Conservation (phyloP, 345 rosid species). For the Triadica sebifera region DNA sequence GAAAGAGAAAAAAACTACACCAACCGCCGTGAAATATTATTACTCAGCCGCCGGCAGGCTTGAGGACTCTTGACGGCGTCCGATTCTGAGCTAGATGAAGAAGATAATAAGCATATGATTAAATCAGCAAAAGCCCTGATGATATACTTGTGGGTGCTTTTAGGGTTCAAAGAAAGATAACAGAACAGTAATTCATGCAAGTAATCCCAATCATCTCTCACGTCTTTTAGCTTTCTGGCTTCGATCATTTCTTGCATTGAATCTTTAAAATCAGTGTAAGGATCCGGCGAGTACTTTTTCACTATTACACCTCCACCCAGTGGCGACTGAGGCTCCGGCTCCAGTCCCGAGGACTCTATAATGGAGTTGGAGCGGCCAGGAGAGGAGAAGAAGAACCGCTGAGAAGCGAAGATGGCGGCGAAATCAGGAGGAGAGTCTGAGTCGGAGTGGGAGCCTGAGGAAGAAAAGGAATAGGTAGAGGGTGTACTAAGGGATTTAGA, state of each 20-base stretch:
- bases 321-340: background rate
- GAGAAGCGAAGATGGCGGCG: slow-evolving; percentile 71
- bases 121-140: slow-evolving; percentile 75
- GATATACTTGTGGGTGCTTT: slow-evolving; percentile 64
- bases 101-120: slow-evolving; percentile 31
- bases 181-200: slow-evolving; percentile 70
- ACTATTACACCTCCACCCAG: slow-evolving; percentile 55
- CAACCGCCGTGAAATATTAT: background rate
- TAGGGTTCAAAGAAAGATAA: slow-evolving; percentile 67
- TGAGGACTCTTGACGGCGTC: slow-evolving; percentile 7
- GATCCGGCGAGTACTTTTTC: slow-evolving; percentile 68
- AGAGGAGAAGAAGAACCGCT: slow-evolving; percentile 89
- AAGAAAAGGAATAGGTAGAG: slow-evolving; percentile 34
- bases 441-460: slow-evolving; percentile 36
- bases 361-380: slow-evolving; percentile 91
- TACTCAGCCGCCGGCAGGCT: slow-evolving; percentile 9
- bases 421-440: slow-evolving; percentile 48
- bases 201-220: slow-evolving; percentile 54
- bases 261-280: slow-evolving; percentile 65
- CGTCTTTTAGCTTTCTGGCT: slow-evolving; percentile 53
- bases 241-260: slow-evolving; percentile 94
- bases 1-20: background rate
- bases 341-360: slow-evolving; percentile 33
- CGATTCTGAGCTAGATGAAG: background rate
- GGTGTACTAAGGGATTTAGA: slow-evolving; percentile 34